Base-by-base conservation (phyloP, 192 early-diverging fungal genomes). In the Glomus cerebriforme region DNA sequence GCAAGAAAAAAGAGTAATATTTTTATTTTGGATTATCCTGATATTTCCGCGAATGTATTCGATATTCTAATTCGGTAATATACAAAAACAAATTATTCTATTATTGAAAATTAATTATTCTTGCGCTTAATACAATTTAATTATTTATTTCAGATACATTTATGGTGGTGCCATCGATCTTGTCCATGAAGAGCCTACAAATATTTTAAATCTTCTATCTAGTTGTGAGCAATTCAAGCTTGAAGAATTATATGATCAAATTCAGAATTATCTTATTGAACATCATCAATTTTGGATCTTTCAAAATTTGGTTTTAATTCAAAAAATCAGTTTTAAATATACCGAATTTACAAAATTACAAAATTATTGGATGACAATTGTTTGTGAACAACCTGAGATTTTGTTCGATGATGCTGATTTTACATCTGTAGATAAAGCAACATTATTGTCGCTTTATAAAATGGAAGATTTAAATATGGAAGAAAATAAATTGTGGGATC, bases 131-230 rank as follows among this genome's bases (percentile, higher is more conserved):
- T n/a, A n/a, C n/a, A n/a, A n/a, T n/a, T n/a, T n/a, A n/a, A n/a
- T 43, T 43, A 43, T 43, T 43, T 43, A 43, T 12, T 43, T 43
- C 19, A 75, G 73, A 29, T 75, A 75, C 24, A 59, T 75, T 5
- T 75, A 75, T 37, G 22, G 5, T 31, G 58, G 73, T 26, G 32
- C 27, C 4, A 75, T 75, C 32, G 15, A 26, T 22, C 8, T 75
- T 7, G 12, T 19, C 2, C 17, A 62, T 4, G 49, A 59, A 29
- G 39, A 34, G 13, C 0, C 15, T 12, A 4, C 8, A 2, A 19
- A 13, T 58, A 47, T 75, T 27, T 75, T 75, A 9, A 19, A 59
- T 29, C 19, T 75, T 49, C 27, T 75, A 43, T 19, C 37, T 19
- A 58, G 58, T 35, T 32, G 26, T 35, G 9, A 75, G 17, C 29